Evolutionary conservation across 345 rosid species (phyloP).

Genomic region (Ceriops zippeliana): DNA sequence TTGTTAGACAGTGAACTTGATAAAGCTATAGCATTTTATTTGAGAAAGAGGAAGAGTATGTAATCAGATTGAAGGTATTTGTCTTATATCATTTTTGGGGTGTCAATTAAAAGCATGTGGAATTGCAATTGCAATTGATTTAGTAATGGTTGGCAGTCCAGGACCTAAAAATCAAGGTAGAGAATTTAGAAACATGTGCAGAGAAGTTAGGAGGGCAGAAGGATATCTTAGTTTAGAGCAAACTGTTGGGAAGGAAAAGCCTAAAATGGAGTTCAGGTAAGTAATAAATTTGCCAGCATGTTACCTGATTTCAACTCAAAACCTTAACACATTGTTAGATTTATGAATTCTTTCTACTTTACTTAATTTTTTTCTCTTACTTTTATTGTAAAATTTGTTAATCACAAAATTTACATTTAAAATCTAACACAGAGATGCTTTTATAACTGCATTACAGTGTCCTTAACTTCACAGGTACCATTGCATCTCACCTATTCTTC

Average conservation of each 20-base stretch:
- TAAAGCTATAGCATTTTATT: constrained; percentile 36
- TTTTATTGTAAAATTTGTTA: no score
- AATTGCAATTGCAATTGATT: neutral
- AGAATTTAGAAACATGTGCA: constrained; percentile 18
- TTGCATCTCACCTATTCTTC: no score
- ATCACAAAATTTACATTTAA: no score
- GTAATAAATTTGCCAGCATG: no score
- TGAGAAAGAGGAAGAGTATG: constrained; percentile 44
- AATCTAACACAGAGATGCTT: constrained; percentile 31
- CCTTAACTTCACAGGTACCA: constrained; percentile 37
- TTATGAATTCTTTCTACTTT: no score
- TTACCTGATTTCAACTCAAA: no score
- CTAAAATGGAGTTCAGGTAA: no score
- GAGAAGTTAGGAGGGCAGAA: constrained; percentile 23
- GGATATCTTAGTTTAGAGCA: constrained; percentile 34
- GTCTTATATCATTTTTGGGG: neutral
- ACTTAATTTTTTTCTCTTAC: no score
- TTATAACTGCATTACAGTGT: constrained; percentile 34
- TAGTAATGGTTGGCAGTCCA: constrained; percentile 11
- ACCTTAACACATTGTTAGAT: no score
- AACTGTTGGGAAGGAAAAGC: no score
- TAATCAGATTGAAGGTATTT: constrained; percentile 37
- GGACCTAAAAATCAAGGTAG: constrained; percentile 36
- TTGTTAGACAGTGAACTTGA: constrained; percentile 32
- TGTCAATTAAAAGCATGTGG: neutral